phyloP scores from a whole-genome alignment of 2,329 filamentous ascomycete species.

The Fusarium ambrosium region DNA sequence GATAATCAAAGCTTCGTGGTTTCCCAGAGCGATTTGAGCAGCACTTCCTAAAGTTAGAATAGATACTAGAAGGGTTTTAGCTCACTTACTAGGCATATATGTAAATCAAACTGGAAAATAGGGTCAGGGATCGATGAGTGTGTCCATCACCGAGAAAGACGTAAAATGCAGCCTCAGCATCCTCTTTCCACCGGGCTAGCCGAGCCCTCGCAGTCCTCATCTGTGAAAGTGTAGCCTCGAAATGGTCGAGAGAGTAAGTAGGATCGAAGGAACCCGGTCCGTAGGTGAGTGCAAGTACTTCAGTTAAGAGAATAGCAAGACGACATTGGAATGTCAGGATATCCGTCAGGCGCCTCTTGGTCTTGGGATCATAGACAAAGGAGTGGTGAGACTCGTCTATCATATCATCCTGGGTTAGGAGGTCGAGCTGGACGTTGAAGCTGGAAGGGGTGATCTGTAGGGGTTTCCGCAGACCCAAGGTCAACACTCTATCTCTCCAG shows the following conservation, averaged over 20 bases:
- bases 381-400: neutral
- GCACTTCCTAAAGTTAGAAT: neutral
- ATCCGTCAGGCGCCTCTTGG: neutral
- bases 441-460: constrained; percentile 13
- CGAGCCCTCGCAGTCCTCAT: constrained; percentile 3
- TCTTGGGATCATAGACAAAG: constrained; percentile 9
- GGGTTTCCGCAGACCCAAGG: constrained; percentile 9
- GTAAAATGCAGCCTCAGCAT: constrained; percentile 3
- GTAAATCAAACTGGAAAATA: constrained; percentile 29
- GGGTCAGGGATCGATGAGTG: constrained; percentile 10
- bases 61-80: rapidly evolving
- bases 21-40: constrained; percentile 29
- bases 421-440: constrained; percentile 6
- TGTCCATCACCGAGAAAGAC: neutral
- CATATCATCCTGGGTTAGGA: constrained; percentile 4
- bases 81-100: constrained; percentile 31
- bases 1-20: constrained; percentile 25
- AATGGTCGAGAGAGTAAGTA: constrained; percentile 13
- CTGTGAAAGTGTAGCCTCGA: neutral
- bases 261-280: constrained; percentile 4
- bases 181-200: constrained; percentile 4
- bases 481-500: constrained; percentile 13
- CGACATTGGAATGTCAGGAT: constrained; percentile 8
- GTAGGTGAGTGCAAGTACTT: constrained; percentile 8
- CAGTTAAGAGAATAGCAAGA: neutral